phyloP scores from a whole-genome alignment of 2,329 filamentous ascomycete genomes.

The Colletotrichum musicola region DNA sequence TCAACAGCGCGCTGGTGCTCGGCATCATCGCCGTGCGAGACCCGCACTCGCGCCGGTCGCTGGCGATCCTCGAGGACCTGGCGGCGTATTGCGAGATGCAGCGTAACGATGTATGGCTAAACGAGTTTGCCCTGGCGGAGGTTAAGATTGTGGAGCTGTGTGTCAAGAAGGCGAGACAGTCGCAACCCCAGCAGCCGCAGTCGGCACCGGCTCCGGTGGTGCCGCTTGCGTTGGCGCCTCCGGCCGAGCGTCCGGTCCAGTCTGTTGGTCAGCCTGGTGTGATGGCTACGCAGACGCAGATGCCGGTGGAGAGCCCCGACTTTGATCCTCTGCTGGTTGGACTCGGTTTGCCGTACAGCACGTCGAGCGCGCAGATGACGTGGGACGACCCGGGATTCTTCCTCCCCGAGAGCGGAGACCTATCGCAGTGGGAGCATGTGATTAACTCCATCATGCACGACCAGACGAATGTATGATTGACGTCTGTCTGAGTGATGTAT shows the following conservation, averaged over 20 bases:
- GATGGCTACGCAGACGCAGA: slow-evolving; percentile 23
- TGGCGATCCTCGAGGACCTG: slow-evolving; percentile 53
- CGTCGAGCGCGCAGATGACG: slow-evolving; percentile 32
- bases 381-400: slow-evolving; percentile 35
- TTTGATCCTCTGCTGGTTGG: slow-evolving; percentile 27
- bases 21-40: slow-evolving; percentile 48
- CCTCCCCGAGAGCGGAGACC: slow-evolving; percentile 17
- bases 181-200: slow-evolving; percentile 2
- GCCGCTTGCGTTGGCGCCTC: slow-evolving; percentile 6
- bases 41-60: slow-evolving; percentile 45
- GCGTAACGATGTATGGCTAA: slow-evolving; percentile 53
- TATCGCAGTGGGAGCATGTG: slow-evolving; percentile 35
- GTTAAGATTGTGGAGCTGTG: slow-evolving; percentile 58
- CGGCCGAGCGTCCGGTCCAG: neutral
- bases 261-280: neutral
- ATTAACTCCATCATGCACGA: slow-evolving; percentile 35
- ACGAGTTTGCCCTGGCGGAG: slow-evolving; percentile 55
- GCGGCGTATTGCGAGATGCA: slow-evolving; percentile 56
- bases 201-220: neutral
- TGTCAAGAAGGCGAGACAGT: slow-evolving; percentile 44
- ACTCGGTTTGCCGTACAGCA: slow-evolving; percentile 31
- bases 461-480: neutral
- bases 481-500: neutral
- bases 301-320: slow-evolving; percentile 20
- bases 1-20: slow-evolving; percentile 56